These are phyloP conservation scores for Phytophthora colocasiae DNA, from an alignment of 352 stramenopile species.

Conservation along the genomic window DNA sequence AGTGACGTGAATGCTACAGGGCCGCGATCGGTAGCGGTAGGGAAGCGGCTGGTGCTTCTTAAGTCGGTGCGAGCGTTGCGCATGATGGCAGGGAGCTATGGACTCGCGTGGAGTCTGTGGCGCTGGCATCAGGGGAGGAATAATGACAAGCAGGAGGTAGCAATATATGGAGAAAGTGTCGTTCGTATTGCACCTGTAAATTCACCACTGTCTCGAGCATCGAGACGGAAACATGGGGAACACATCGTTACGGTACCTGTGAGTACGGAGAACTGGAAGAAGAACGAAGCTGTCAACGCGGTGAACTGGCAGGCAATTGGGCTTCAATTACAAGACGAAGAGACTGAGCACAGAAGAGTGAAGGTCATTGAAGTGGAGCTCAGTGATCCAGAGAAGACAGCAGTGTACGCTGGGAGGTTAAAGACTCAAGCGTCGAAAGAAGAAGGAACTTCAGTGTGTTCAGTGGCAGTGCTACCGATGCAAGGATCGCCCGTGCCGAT, in stretches of 20 bases:
- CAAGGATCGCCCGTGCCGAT: conserved; percentile 10
- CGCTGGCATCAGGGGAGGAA: conserved; percentile 4
- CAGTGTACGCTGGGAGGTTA: conserved; percentile 9
- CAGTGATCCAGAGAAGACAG: conserved; percentile 20
- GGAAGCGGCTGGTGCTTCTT: conserved; percentile 50
- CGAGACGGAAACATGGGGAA: conserved; percentile 50
- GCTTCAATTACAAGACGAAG: conserved; percentile 6
- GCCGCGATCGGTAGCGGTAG: conserved; percentile 23
- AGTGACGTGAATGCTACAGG: conserved; percentile 6
- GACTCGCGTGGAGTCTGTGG: conserved; percentile 65
- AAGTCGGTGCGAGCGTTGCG: conserved; percentile 61
- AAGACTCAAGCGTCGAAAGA: conserved; percentile 8
- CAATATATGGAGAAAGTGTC: conserved; percentile 41
- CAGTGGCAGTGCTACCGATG: conserved; percentile 34
- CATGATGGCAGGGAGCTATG: conserved; percentile 64
- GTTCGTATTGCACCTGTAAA: conserved; percentile 51
- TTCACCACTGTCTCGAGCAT: conserved; percentile 53
- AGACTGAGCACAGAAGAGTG: conserved; percentile 11
- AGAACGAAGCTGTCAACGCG: background rate
- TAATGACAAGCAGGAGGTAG: conserved; percentile 3
- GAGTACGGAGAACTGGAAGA: conserved; percentile 7
- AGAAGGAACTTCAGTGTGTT: conserved; percentile 12
- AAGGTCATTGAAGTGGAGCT: conserved; percentile 57
- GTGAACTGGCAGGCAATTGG: conserved; percentile 35
- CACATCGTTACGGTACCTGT: conserved; percentile 46